Evolutionary conservation across 2,329 filamentous ascomycete genomes (phyloP).

Genomic region (Magnaporthiopsis poae): DNA sequence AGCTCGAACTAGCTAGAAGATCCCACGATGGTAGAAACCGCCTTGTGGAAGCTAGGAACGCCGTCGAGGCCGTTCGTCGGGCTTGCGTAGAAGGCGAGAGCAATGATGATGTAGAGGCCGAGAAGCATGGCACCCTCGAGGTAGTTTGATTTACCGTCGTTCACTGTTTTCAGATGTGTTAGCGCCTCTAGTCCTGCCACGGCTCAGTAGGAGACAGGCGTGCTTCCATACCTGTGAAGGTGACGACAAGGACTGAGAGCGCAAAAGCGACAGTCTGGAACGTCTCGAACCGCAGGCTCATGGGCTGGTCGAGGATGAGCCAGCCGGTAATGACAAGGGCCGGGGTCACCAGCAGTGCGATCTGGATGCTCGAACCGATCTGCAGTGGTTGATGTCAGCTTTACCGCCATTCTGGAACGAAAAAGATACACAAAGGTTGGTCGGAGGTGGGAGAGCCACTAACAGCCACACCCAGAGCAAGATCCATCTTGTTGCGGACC

Average conservation of each 20-base stretch:
- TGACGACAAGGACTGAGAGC: slow-evolving; percentile 64
- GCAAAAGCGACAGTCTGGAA: slow-evolving; percentile 73
- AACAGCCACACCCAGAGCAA: slow-evolving; percentile 63
- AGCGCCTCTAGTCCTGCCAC: not conserved
- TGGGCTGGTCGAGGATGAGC: slow-evolving; percentile 59
- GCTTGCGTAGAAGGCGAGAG: slow-evolving; percentile 49
- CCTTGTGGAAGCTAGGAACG: not conserved
- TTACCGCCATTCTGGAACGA: not conserved
- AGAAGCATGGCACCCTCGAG: slow-evolving; percentile 66
- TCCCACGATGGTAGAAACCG: not conserved
- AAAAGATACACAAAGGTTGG: not conserved
- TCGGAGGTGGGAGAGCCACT: not conserved
- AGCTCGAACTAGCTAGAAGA: not conserved
- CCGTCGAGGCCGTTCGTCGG: slow-evolving; percentile 26
- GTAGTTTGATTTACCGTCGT: slow-evolving; percentile 77
- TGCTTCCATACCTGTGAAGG: slow-evolving; percentile 38
- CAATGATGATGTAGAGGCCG: slow-evolving; percentile 49
- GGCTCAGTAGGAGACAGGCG: not conserved
- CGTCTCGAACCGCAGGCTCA: slow-evolving; percentile 73
- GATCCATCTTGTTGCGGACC: slow-evolving; percentile 65
- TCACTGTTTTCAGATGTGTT: slow-evolving; percentile 32
- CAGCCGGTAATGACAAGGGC: slow-evolving; percentile 72
- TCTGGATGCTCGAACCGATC: slow-evolving; percentile 73
- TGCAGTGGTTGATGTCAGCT: not conserved
- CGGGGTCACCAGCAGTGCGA: slow-evolving; percentile 70